Evolutionary conservation across 495 filamentous ascomycete species (phyloP).

Genomic region (Clavariopsis aquatica): DNA sequence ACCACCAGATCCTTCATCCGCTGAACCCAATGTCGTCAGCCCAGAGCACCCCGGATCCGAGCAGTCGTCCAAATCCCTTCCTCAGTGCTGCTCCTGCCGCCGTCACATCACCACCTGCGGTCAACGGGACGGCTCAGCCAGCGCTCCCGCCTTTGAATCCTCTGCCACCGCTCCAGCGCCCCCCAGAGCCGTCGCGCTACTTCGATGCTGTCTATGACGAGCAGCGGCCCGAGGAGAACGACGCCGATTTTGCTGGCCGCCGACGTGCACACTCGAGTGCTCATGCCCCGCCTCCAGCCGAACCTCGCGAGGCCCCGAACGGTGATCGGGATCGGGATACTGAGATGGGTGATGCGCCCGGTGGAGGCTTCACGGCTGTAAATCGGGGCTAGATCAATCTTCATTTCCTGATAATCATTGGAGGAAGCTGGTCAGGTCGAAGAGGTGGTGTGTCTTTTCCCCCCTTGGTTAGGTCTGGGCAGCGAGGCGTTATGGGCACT

Average conservation of each 20-base stretch:
- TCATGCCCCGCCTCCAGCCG: conserved; percentile 14
- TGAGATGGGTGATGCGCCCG: conserved; percentile 36
- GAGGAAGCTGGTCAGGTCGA: no score
- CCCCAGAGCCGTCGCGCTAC: conserved; percentile 12
- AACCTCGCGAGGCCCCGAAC: conserved; percentile 34
- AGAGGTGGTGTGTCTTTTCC: not conserved
- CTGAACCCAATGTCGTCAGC: conserved; percentile 36
- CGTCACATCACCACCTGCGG: conserved; percentile 25
- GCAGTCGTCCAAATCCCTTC: conserved; percentile 21
- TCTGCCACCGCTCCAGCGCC: conserved; percentile 31
- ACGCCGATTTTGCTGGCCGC: conserved; percentile 26
- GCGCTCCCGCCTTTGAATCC: conserved; percentile 23
- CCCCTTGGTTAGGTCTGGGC: not conserved
- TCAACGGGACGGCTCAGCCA: conserved; percentile 28
- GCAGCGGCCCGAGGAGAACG: conserved; percentile 17
- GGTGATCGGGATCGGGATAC: conserved; percentile 40
- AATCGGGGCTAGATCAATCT: conserved; percentile 25
- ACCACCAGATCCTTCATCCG: conserved; percentile 21
- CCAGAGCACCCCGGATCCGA: conserved; percentile 35
- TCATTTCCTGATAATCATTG: no score
- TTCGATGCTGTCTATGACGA: conserved; percentile 33
- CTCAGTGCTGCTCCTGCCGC: conserved; percentile 21
- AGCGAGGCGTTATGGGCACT: not conserved
- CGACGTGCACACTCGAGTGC: conserved; percentile 32
- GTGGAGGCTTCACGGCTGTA: conserved; percentile 39